Evolutionary conservation across 371 early-diverging fungal genomes (phyloP).

Genomic region (Lichtheimia hyalospora): DNA sequence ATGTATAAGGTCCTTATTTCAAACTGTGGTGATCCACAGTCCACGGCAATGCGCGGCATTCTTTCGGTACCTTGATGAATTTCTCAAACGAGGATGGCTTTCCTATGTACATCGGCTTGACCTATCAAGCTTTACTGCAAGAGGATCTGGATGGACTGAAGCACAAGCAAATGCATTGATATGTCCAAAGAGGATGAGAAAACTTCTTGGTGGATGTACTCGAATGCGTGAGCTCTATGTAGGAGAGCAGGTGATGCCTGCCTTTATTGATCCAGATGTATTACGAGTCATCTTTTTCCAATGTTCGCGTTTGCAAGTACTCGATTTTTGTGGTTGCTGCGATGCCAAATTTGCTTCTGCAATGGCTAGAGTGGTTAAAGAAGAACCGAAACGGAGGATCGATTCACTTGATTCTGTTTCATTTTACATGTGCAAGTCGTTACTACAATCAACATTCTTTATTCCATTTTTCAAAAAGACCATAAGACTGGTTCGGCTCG

Average conservation of each 20-base stretch:
- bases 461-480: slow-evolving; percentile 34
- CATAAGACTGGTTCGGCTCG: slow-evolving; percentile 20
- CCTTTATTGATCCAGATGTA: slow-evolving; percentile 24
- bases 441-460: slow-evolving; percentile 31
- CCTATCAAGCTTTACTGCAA: slow-evolving; percentile 33
- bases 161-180: slow-evolving; percentile 28
- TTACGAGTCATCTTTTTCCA: slow-evolving; percentile 25
- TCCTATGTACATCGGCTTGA: slow-evolving; percentile 24
- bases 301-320: slow-evolving; percentile 16
- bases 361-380: slow-evolving; percentile 20
- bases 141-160: slow-evolving; percentile 38
- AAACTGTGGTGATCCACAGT: slow-evolving; percentile 19
- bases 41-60: slow-evolving; percentile 29
- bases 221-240: slow-evolving; percentile 23
- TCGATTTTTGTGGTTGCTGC: slow-evolving; percentile 34
- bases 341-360: slow-evolving; percentile 23
- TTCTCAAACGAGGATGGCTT: slow-evolving; percentile 8
- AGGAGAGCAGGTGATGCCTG: slow-evolving; percentile 37
- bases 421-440: slow-evolving; percentile 33
- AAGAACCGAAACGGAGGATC: slow-evolving; percentile 2
- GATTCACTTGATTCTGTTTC: slow-evolving; percentile 11
- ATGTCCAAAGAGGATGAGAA: slow-evolving; percentile 19
- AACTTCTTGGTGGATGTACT: slow-evolving; percentile 21
- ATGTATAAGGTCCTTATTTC: slow-evolving; percentile 18
- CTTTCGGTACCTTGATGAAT: slow-evolving; percentile 4